These are phyloP conservation scores for Thalia dealbata DNA, from an alignment of 176 grass and related monocot genomes.

Conservation along the genomic window DNA sequence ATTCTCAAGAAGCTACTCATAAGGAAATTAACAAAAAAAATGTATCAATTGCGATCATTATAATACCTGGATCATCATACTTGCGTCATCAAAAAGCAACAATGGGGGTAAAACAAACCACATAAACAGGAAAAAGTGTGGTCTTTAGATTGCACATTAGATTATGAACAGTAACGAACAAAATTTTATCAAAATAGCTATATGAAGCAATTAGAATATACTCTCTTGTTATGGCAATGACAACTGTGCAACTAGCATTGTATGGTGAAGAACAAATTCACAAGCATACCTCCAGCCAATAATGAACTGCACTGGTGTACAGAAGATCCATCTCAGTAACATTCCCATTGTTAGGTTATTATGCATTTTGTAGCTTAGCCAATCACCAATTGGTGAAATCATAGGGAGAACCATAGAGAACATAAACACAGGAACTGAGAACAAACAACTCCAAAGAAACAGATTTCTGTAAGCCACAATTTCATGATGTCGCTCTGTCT, in stretches of 20 bases:
- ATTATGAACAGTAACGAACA: neutral
- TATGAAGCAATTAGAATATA: neutral
- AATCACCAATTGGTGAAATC: conserved; percentile 54
- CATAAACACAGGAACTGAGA: conserved; percentile 71
- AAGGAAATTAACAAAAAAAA: neutral
- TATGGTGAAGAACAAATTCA: neutral
- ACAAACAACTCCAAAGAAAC: conserved; percentile 91
- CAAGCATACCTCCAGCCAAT: conserved; percentile 87
- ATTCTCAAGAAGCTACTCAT: neutral
- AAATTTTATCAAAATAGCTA: neutral
- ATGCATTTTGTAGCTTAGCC: conserved; percentile 52
- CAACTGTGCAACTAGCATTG: neutral
- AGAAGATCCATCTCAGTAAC: conserved; percentile 74
- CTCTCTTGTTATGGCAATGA: neutral
- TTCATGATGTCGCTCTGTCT: conserved; percentile 56
- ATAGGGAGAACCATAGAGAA: conserved; percentile 92
- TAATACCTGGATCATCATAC: neutral
- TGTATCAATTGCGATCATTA: neutral
- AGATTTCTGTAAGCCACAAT: conserved; percentile 67
- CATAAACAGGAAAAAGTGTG: neutral
- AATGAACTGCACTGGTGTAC: conserved; percentile 95
- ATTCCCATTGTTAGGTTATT: conserved; percentile 84
- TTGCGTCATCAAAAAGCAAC: neutral
- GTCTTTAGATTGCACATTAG: neutral
- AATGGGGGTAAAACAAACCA: neutral